Evolutionary conservation across 768 basidiomycete genomes (phyloP), one percentile per base, ranked within the genome.

Genomic region (Harrya chromipes): DNA sequence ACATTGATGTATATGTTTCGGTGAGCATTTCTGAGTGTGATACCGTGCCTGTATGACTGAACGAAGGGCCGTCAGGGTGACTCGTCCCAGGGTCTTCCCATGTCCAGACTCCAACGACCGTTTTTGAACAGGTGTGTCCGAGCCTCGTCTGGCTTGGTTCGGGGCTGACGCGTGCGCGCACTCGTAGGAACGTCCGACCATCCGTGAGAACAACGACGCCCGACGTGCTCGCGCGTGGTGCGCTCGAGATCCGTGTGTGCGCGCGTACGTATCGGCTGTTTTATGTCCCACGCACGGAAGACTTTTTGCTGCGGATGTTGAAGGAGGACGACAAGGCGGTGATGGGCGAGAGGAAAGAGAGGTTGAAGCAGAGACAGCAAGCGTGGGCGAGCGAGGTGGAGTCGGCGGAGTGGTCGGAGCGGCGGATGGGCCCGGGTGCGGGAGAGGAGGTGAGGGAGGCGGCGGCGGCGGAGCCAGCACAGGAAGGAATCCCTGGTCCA

Each of bases 181-280:
- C n/a, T 4, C 35, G 14, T 17, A 72, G 67, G 56, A 60, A 64
- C 43, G 46, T 61, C 19, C 54, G 46, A 29, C 42, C 50, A 6
- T 35, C 54, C 4, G 52, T 42, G 37, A 46, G 13, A 13, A 36
- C 73, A 11, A 56, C 62, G 4, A 68, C 67, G 10, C 78, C 77
- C 0, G 72, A 80, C 36, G 70, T 80, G 20, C 58, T 75, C 24
- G 74, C 81, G 1, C 74, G 64, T 33, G 84, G 85, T 27, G 78
- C 78, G 4, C 75, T 94, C 16, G 88, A 91, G 66, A 88, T 90
- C 63, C 86, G 86, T 54, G 80, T 97, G 49, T 95, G 94, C 67
- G 77, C 91, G 31, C 77, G 61, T 4, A 62, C 61, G n/a, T 62
- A 62, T 10, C 61, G 61, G 24, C 42, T 62, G 38, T 62, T 62